phyloP scores from a whole-genome alignment of 352 stramenopile species.

The Peronospora belbahrii region DNA sequence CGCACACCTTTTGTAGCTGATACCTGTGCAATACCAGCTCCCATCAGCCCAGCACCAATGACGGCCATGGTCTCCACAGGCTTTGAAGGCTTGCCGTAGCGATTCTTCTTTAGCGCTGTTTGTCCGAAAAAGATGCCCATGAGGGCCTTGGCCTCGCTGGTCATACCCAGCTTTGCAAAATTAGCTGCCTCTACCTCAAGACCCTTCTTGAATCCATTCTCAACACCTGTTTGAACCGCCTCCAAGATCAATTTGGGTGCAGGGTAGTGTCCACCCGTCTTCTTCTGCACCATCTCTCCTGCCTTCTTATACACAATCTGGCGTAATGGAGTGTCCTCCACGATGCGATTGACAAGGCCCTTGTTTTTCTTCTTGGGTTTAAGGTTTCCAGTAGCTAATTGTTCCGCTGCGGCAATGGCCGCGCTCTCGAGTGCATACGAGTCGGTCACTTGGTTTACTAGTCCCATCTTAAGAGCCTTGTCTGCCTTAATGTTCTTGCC shows the following conservation, averaged over 20 bases:
- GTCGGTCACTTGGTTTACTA: constrained; percentile 94
- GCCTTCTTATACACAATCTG: constrained; percentile 93
- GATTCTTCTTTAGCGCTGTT: constrained; percentile 97
- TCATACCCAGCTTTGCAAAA: constrained; percentile 96
- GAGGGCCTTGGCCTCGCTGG: constrained; percentile 90
- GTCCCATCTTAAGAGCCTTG: constrained; percentile 95
- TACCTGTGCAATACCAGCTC: constrained; percentile 95
- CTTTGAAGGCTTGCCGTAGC: constrained; percentile 84
- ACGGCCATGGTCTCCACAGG: constrained; percentile 91
- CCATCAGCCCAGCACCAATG: constrained; percentile 97
- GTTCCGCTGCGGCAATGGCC: constrained; percentile 84
- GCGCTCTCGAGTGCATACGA: constrained; percentile 85
- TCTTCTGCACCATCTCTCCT: constrained; percentile 94
- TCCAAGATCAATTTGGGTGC: constrained; percentile 93
- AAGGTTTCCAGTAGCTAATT: constrained; percentile 86
- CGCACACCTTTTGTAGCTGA: constrained; percentile 91
- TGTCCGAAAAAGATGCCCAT: constrained; percentile 98
- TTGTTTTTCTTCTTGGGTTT: constrained; percentile 90
- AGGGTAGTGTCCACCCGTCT: constrained; percentile 95
- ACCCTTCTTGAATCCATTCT: constrained; percentile 68
- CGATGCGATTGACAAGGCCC: constrained; percentile 75
- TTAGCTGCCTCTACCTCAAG: constrained; percentile 91
- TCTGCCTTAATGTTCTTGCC: constrained; percentile 93
- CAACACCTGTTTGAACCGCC: constrained; percentile 77
- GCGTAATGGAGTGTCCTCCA: constrained; percentile 93